Evolutionary conservation across 176 grass and related monocot genomes (phyloP).

Genomic region (Alopecurus myosuroides): DNA sequence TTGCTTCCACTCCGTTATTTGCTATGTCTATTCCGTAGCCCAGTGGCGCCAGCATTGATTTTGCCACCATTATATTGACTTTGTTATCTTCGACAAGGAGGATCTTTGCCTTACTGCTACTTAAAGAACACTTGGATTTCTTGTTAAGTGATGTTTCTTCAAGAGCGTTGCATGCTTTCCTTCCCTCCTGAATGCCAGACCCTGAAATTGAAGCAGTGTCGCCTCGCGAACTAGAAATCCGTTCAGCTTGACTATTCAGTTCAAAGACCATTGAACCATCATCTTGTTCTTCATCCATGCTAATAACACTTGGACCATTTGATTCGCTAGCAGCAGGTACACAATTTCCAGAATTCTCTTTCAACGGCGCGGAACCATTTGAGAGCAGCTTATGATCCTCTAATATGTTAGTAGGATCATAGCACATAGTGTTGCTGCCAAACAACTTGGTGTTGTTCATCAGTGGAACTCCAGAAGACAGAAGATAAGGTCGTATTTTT

Average conservation of each 20-base stretch:
- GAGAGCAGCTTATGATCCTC: constrained; percentile 19
- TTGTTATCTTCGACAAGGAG: constrained; percentile 94
- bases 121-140: constrained; percentile 45
- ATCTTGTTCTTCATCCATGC: constrained; percentile 26
- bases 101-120: constrained; percentile 41
- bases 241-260: constrained; percentile 39
- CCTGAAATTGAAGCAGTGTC: constrained; percentile 32
- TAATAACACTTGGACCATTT: constrained; percentile 29
- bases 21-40: constrained; percentile 66
- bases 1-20: constrained; percentile 84
- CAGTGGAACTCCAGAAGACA: constrained; percentile 28
- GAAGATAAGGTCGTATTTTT: constrained; percentile 34
- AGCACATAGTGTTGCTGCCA: constrained; percentile 33
- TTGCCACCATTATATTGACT: constrained; percentile 89
- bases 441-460: constrained; percentile 34
- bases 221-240: constrained; percentile 41
- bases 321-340: constrained; percentile 8
- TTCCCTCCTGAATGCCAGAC: constrained; percentile 23
- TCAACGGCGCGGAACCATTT: constrained; percentile 29
- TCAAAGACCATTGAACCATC: constrained; percentile 28
- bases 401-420: constrained; percentile 21
- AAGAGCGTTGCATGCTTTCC: constrained; percentile 15
- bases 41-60: constrained; percentile 87
- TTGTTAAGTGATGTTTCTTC: constrained; percentile 30
- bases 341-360: constrained; percentile 22